Evolutionary conservation across 2,329 filamentous ascomycete species (phyloP).

Genomic region (Rhytidhysteron rufulum): DNA sequence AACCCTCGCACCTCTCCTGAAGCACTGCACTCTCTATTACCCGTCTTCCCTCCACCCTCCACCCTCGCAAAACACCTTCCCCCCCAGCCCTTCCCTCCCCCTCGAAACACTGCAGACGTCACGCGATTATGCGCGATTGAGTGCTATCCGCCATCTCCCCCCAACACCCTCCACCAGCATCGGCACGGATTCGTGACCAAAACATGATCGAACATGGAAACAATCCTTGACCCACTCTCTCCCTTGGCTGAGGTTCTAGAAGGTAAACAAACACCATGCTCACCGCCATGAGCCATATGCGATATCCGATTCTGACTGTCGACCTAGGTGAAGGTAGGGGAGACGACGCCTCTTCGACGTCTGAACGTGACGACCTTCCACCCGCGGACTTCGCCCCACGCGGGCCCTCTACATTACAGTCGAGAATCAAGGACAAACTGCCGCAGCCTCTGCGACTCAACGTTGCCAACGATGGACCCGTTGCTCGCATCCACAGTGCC

Average conservation of each 20-base stretch:
- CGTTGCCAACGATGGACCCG: slow-evolving; percentile 31
- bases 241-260: slow-evolving; percentile 86
- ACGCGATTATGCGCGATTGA: too few relatives aligned
- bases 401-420: slow-evolving; percentile 47
- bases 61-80: too few relatives aligned
- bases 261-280: slow-evolving; percentile 63
- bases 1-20: too few relatives aligned
- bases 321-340: slow-evolving; percentile 31
- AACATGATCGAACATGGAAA: slow-evolving; percentile 64
- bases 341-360: slow-evolving; percentile 17
- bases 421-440: slow-evolving; percentile 47
- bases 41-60: too few relatives aligned
- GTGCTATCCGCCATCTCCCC: too few relatives aligned
- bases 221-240: slow-evolving; percentile 79
- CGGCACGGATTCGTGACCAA: too few relatives aligned
- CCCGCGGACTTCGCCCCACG: slow-evolving; percentile 46
- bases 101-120: too few relatives aligned
- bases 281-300: too few relatives aligned
- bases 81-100: too few relatives aligned
- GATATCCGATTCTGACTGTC: slow-evolving; percentile 16
- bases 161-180: too few relatives aligned
- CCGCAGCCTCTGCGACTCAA: slow-evolving; percentile 44
- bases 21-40: too few relatives aligned
- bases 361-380: slow-evolving; percentile 8
- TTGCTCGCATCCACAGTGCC: slow-evolving; percentile 34